Evolutionary conservation across 768 basidiomycete genomes (phyloP), one percentile per base, ranked within the genome.

Genomic region (Mrakia hoshinonis): DNA sequence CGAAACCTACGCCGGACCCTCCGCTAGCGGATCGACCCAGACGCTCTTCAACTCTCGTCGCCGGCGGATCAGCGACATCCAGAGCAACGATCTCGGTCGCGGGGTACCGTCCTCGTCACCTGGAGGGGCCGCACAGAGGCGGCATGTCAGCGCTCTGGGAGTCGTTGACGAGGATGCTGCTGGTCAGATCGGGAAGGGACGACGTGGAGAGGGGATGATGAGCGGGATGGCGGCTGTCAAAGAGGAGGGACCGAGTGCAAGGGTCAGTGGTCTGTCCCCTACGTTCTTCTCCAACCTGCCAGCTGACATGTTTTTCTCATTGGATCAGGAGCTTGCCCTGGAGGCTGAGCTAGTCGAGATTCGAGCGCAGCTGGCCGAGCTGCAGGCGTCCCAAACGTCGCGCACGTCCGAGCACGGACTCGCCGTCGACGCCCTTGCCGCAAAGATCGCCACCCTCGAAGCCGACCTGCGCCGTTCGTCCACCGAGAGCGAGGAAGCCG

Each of bases 11-110:
- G 75, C 79, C 5, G 76, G 76, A 0, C 77, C 78, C 10, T 76
- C 76, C 29, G 54, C 76, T 11, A 76, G 74, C 5, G 73, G 76
- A 6, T 70, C 74, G n/a, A 67, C 71, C 15, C 74, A 75, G 6
- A 26, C 73, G 6, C 70, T 73, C 9, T 70, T 76, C 10, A 72
- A 68, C 43, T 74, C 70, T 0, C 77, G 77, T 62, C 75, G 79
- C 13, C 72, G 79, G 9, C 74, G 79, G 10, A 79, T 79, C 74
- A 78, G 78, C 73, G 79, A 80, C 65, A 75, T 77, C 68, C 49
- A 74, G 24, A 62, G 70, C 29, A 74, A 70, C 34, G 38, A 74
- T 22, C 49, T 69, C 24, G 74, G 74, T 0, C 61, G 77, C 20
- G 75, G 77, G 13, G 39, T 76, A 24, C 67, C 67, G 1, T 68